Conservation (phyloP, 805 yeast genomes). For the Isabelozyma gotoi region DNA sequence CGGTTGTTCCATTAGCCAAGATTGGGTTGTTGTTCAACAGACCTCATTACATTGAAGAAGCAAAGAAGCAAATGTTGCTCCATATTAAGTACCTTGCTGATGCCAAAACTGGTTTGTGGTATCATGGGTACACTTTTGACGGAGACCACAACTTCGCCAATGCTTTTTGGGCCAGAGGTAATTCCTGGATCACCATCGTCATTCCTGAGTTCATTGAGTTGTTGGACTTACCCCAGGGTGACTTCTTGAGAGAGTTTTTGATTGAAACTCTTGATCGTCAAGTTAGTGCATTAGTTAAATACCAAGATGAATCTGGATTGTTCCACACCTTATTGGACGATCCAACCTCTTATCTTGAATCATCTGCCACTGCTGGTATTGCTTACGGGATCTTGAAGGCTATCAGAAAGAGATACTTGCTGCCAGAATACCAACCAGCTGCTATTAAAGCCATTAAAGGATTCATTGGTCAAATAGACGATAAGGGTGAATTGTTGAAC, state of each 20-base stretch:
- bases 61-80: conserved; percentile 30
- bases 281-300: conserved; percentile 20
- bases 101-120: conserved; percentile 29
- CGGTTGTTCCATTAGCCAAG: conserved; percentile 35
- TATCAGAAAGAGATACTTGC: conserved; percentile 23
- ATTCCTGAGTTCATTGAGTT: conserved; percentile 35
- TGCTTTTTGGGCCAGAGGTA: conserved; percentile 38
- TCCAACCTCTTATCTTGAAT: conserved; percentile 24
- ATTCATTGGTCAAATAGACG: conserved; percentile 23
- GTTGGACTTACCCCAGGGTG: conserved; percentile 23
- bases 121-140: conserved; percentile 31
- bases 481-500: conserved; percentile 28
- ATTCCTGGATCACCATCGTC: conserved; percentile 35
- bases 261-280: conserved; percentile 29
- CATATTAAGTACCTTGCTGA: conserved; percentile 31
- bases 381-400: conserved; percentile 35
- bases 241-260: conserved; percentile 23
- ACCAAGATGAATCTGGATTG: conserved; percentile 27
- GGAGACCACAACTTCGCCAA: conserved; percentile 22
- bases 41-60: conserved; percentile 32
- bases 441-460: conserved; percentile 32
- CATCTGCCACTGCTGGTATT: conserved; percentile 36
- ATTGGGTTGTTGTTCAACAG: conserved; percentile 25
- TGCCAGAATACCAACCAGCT: conserved; percentile 16
- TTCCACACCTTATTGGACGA: conserved; percentile 35